These are phyloP conservation scores for Rhynchospora breviuscula DNA, from an alignment of 176 grass and related monocot genomes.

Conservation along the genomic window DNA sequence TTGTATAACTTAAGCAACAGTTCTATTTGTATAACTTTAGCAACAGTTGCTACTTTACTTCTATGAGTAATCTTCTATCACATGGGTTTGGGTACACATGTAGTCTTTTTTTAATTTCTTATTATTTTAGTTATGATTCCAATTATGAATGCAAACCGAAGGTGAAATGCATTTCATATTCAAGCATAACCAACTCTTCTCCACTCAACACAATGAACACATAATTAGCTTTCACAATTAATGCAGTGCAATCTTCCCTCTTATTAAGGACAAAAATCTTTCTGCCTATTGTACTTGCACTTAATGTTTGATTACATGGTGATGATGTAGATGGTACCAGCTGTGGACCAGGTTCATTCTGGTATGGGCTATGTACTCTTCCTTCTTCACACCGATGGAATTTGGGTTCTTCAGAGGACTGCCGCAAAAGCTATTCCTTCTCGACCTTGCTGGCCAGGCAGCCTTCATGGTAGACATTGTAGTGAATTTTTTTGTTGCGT, in stretches of 20 bases:
- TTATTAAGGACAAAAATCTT: neutral
- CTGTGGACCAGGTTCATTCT: conserved; percentile 81
- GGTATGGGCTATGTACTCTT: conserved; percentile 75
- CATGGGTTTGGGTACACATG: neutral
- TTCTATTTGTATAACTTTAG: neutral
- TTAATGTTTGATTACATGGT: neutral
- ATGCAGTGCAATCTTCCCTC: neutral
- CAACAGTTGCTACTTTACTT: neutral
- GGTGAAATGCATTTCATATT: neutral
- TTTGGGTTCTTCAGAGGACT: conserved; percentile 94
- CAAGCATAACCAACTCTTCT: no score
- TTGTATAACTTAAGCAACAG: neutral
- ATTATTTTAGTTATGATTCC: neutral
- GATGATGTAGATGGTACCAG: conserved; percentile 51
- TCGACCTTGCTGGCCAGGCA: conserved; percentile 71
- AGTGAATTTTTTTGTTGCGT: conserved; percentile 61
- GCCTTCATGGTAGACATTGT: conserved; percentile 79
- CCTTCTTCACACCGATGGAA: conserved; percentile 92
- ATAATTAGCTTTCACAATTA: neutral
- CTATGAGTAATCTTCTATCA: neutral
- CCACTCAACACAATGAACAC: neutral
- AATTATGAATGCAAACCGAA: neutral
- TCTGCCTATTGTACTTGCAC: neutral
- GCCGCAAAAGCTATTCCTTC: conserved; percentile 61
- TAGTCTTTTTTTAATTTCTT: neutral